Evolutionary conservation across 495 filamentous ascomycete genomes (phyloP).

Genomic region (Wilcoxina mikolae): DNA sequence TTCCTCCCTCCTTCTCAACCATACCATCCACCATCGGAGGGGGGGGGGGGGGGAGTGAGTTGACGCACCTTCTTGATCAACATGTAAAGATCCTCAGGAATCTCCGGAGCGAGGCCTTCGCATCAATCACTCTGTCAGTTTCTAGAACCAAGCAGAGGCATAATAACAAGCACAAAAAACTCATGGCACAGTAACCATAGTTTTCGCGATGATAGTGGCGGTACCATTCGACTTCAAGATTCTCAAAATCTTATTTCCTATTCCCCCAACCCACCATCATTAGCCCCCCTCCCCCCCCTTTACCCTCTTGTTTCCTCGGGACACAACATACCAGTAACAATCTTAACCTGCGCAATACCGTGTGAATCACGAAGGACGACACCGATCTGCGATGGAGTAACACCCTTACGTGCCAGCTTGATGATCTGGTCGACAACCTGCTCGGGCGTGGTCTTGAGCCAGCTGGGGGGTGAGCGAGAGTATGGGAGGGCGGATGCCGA

Average conservation of each 20-base stretch:
- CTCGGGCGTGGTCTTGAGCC: constrained; percentile 44
- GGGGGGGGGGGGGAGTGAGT: no score
- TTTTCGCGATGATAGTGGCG: constrained; percentile 9
- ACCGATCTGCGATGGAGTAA: constrained; percentile 96
- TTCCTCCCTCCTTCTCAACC: no score
- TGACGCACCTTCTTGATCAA: constrained; percentile 92
- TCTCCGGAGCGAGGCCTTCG: constrained; percentile 89
- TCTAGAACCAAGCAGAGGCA: constrained; percentile 89
- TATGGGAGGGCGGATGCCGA: constrained; percentile 87
- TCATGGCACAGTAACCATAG: not conserved
- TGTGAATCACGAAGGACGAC: constrained; percentile 93
- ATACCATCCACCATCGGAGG: not conserved
- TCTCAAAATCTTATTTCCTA: constrained; percentile 98
- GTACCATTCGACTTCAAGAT: constrained; percentile 91
- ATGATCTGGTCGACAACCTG: constrained; percentile 97
- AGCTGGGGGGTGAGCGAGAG: constrained; percentile 77
- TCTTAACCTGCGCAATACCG: constrained; percentile 90
- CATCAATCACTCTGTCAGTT: constrained; percentile 87
- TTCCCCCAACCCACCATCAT: no score
- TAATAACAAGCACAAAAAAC: no score
- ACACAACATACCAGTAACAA: constrained; percentile 68
- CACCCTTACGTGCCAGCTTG: constrained; percentile 95
- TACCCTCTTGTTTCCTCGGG: not conserved
- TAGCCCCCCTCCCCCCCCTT: not conserved
- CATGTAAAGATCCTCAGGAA: constrained; percentile 96